These are phyloP conservation scores for Mollisia scopiformis DNA, from an alignment of 2,329 filamentous ascomycete species.

Conservation along the genomic window DNA sequence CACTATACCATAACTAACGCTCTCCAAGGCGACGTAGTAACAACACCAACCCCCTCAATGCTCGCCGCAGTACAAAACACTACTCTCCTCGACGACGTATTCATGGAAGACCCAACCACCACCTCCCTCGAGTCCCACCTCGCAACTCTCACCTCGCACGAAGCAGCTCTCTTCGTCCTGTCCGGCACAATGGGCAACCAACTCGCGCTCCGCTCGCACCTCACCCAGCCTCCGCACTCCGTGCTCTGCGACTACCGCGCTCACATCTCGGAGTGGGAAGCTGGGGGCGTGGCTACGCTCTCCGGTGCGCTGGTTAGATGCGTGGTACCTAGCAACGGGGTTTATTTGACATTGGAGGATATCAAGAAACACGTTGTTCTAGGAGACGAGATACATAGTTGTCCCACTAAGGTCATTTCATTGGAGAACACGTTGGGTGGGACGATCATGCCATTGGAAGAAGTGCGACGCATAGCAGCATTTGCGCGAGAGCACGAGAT, in stretches of 20 bases:
- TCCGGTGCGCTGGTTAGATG: constrained; percentile 71
- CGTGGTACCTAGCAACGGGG: constrained; percentile 70
- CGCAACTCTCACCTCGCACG: constrained; percentile 73
- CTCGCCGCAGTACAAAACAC: constrained; percentile 75
- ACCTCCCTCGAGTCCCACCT: constrained; percentile 74
- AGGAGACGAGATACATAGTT: constrained; percentile 72
- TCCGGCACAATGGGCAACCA: constrained; percentile 97
- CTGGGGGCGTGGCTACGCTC: constrained; percentile 67
- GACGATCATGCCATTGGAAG: constrained; percentile 74
- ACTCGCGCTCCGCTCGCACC: constrained; percentile 75
- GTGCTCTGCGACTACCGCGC: constrained; percentile 79
- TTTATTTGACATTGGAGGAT: constrained; percentile 64
- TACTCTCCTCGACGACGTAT: constrained; percentile 83
- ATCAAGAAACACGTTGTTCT: constrained; percentile 67
- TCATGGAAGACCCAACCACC: constrained; percentile 79
- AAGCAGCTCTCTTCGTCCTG: constrained; percentile 78
- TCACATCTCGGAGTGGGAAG: constrained; percentile 74
- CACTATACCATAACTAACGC: constrained; percentile 12
- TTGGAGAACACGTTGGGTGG: constrained; percentile 87
- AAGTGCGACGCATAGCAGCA: constrained; percentile 68
- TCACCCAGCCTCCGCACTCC: constrained; percentile 78
- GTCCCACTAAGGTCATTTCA: constrained; percentile 79
- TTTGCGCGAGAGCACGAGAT: constrained; percentile 70
- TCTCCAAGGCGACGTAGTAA: constrained; percentile 67
- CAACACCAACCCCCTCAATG: constrained; percentile 80